Conservation (phyloP, 768 basidiomycete genomes). For the Hydnomerulius pinastri region DNA sequence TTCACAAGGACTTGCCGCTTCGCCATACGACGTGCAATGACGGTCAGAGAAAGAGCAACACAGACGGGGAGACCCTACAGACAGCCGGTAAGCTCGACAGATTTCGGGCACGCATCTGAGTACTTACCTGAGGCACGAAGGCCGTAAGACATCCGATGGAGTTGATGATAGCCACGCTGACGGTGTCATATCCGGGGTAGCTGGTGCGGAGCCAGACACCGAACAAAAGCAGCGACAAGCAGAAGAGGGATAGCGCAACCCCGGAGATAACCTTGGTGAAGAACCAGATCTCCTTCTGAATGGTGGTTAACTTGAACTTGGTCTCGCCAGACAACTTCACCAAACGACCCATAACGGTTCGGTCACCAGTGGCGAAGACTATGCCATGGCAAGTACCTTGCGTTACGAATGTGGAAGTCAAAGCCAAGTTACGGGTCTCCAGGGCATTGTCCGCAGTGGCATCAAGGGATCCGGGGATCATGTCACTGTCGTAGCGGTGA, state of each 20-base stretch:
- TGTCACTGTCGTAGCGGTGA: constrained; percentile 31
- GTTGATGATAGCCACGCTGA: constrained; percentile 38
- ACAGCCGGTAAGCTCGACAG: neutral
- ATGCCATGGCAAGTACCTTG: constrained; percentile 44
- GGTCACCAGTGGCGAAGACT: constrained; percentile 46
- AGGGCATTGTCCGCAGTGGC: constrained; percentile 51
- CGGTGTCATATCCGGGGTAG: constrained; percentile 37
- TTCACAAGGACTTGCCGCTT: constrained; percentile 49
- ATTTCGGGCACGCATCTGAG: neutral
- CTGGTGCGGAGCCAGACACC: constrained; percentile 43
- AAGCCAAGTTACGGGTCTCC: constrained; percentile 48
- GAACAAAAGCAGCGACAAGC: constrained; percentile 41
- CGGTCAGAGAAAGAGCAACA: constrained; percentile 54
- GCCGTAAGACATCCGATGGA: constrained; percentile 42
- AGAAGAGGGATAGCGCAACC: constrained; percentile 41
- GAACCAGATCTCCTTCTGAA: constrained; percentile 50
- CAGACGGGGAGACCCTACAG: constrained; percentile 40
- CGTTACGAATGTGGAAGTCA: constrained; percentile 45
- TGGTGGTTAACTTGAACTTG: constrained; percentile 47
- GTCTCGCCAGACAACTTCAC: constrained; percentile 52
- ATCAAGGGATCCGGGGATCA: constrained; percentile 47
- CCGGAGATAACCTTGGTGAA: constrained; percentile 54
- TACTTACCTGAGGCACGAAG: constrained; percentile 41
- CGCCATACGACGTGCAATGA: constrained; percentile 49
- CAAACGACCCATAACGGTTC: constrained; percentile 52